Conservation (phyloP, 257 asterid species). For the Jasminum sambac region DNA sequence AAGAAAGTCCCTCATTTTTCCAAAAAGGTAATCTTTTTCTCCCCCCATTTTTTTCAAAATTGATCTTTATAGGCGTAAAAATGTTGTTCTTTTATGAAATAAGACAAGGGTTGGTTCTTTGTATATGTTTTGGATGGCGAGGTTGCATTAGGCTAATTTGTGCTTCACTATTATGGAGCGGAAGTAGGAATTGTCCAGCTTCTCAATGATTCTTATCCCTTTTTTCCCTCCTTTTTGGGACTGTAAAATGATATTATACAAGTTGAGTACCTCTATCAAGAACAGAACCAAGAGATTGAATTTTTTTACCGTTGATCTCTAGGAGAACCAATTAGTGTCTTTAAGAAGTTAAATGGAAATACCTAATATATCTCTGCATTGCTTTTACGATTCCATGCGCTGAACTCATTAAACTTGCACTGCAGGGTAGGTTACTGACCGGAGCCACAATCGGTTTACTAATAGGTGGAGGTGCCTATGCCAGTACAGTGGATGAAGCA, state of each 20-base stretch:
- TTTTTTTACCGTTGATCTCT: neutral
- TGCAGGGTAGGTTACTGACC: conserved; percentile 90
- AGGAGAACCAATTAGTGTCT: neutral
- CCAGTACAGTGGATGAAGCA: conserved; percentile 98
- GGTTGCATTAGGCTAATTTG: neutral
- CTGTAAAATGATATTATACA: neutral
- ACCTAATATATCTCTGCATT: neutral
- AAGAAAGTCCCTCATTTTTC: conserved; percentile 35
- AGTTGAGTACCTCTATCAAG: neutral
- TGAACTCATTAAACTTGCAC: conserved; percentile 28
- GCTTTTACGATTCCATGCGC: neutral
- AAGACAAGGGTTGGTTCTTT: neutral
- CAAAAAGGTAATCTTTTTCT: conserved; percentile 28
- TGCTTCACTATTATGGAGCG: neutral
- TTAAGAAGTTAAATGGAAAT: neutral
- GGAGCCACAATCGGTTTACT: conserved; percentile 85
- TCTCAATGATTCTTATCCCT: neutral
- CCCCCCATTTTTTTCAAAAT: neutral
- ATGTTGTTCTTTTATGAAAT: neutral
- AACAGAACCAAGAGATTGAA: neutral
- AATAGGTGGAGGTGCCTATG: conserved; percentile 96
- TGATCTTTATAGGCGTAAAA: neutral
- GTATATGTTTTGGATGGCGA: neutral
- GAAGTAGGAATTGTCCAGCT: neutral
- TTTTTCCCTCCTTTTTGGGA: neutral